Evolutionary conservation across 768 basidiomycete species (phyloP).

Genomic region (Pisolithus tinctorius): DNA sequence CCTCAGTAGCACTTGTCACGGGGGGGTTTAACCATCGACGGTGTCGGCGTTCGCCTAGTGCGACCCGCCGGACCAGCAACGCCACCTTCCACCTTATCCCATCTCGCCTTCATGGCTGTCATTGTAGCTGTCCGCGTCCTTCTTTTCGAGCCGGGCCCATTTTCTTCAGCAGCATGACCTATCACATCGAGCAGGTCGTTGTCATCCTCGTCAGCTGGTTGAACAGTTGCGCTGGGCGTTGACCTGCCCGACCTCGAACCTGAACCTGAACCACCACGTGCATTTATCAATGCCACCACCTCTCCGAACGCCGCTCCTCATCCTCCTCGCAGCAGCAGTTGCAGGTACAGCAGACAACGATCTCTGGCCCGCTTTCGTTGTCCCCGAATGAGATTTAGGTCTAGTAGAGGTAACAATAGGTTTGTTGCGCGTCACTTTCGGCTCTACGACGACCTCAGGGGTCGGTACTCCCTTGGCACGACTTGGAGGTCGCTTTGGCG

Average conservation of each 20-base stretch:
- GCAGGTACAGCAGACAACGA: background rate
- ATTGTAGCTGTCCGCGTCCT: background rate
- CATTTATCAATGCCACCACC: no score
- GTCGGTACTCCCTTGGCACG: background rate
- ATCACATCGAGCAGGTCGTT: background rate
- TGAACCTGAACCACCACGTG: background rate
- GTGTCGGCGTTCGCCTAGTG: background rate
- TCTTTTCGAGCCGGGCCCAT: background rate
- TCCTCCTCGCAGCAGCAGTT: background rate
- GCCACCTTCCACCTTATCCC: background rate
- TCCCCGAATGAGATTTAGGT: no score
- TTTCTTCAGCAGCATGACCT: background rate
- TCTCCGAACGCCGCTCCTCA: background rate
- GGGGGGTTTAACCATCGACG: background rate
- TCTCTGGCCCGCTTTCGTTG: background rate
- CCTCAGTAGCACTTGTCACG: background rate
- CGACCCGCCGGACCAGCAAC: background rate
- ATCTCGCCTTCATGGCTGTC: background rate
- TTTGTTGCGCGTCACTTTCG: background rate
- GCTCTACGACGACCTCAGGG: background rate
- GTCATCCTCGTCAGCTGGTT: slow-evolving; percentile 3
- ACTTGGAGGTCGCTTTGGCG: background rate
- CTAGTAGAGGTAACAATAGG: background rate
- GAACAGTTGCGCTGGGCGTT: background rate
- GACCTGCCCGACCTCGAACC: background rate